Evolutionary conservation across 495 filamentous ascomycete species (phyloP).

Genomic region (Lichina pygmaea): DNA sequence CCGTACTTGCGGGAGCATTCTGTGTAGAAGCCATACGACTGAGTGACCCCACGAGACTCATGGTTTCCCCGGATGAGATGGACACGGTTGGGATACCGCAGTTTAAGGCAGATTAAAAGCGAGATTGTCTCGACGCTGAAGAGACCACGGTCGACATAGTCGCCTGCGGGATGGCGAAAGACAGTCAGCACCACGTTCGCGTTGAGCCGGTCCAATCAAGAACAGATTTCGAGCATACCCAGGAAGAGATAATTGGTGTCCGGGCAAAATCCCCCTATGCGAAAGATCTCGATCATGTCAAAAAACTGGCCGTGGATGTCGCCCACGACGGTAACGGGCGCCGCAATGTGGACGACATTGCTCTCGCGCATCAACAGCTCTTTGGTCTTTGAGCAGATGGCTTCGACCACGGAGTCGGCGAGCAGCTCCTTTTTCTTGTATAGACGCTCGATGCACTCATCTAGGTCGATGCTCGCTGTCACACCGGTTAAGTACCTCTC

Average conservation of each 20-base stretch:
- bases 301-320: constrained; percentile 99
- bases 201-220: background rate
- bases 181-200: background rate
- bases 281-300: constrained; percentile 96
- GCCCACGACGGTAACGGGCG: constrained; percentile 93
- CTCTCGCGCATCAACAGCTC: constrained; percentile 98
- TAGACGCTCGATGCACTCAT: constrained; percentile 87
- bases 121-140: constrained; percentile 96
- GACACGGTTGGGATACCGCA: constrained; percentile 76
- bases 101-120: constrained; percentile 77
- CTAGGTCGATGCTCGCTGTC: constrained; percentile 81
- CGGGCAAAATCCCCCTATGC: constrained; percentile 85
- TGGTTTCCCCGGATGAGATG: constrained; percentile 92
- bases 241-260: constrained; percentile 97
- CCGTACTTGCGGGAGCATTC: constrained; percentile 95
- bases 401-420: constrained; percentile 93
- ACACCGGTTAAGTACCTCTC: background rate
- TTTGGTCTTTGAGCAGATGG: constrained; percentile 96
- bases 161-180: constrained; percentile 23
- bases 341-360: constrained; percentile 92
- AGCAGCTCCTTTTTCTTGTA: constrained; percentile 90
- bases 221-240: constrained; percentile 23
- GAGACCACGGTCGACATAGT: constrained; percentile 92
- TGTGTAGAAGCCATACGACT: constrained; percentile 97
- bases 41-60: constrained; percentile 87